Base-by-base conservation (phyloP, 2,329 filamentous ascomycete genomes). In the Claviceps humidiphila region DNA sequence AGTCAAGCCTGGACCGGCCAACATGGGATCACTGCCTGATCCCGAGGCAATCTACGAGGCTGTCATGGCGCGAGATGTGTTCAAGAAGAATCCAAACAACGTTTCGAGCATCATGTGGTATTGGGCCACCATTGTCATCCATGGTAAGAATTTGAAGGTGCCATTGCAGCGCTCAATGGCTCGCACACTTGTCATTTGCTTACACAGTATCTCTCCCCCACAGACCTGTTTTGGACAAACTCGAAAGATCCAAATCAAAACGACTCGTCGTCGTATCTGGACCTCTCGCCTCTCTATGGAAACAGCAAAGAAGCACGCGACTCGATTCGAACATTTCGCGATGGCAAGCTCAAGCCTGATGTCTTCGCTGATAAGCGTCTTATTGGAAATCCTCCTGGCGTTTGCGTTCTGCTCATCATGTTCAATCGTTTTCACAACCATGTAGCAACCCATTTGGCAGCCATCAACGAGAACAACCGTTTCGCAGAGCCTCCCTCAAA, bases 381-480 rank as follows among this genome's bases (percentile, higher is more conserved):
- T 2, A 67, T 84, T 24, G 83, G 80, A 9, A 83, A 87, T 60
- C 87, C 86, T 0, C 83, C 87, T 0, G 84, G 85, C 13, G 84
- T 86, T 4, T 77, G 80, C 52, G 81, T 87, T 4, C 61, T 90
- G 3, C 68, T 90, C 30, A 76, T 90, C 66, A 88, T 89, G 85
- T 84, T 89, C 68, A 85, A 84, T 60, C 78, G 82, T 24, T 94
- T 94, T 68, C 91, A 96, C 68, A 96, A 97, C 68, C 77, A 93
- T 57, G 80, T 89, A 0, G 89, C 87, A 1, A 78, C 82, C 51
- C 85, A 91, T 55, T 72, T 96, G 17, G 86, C 86, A 0, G 71
- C 76, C n/a, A 91, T 96, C 67, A 95, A 96, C 60, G 90, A 96
- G 60, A 80, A 81, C 45, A 82, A 81, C 16, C 79, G 87, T 22